Conservation (phyloP, 2,329 filamentous ascomycete species). For the Hypoxylon sp. region DNA sequence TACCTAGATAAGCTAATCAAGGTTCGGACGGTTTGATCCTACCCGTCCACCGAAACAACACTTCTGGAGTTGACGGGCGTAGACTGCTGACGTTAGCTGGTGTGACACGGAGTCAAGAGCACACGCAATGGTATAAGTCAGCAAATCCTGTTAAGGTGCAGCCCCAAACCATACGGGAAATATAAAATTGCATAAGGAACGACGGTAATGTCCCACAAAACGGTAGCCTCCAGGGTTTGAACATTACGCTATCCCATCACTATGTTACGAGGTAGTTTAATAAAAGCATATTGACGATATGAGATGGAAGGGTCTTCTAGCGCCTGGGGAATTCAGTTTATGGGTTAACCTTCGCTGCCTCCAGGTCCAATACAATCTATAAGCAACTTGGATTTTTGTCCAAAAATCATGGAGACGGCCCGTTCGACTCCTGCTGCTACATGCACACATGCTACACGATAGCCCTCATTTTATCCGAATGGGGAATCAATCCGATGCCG, state of each 20-base stretch:
- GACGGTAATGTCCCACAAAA: neutral
- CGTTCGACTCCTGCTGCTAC: neutral
- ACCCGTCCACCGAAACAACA: neutral
- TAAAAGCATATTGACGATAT: constrained; percentile 3
- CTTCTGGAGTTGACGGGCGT: neutral
- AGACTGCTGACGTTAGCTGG: constrained; percentile 7
- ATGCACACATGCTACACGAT: neutral
- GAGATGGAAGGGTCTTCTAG: neutral
- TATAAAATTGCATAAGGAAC: neutral
- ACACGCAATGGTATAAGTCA: constrained; percentile 11
- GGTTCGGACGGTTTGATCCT: constrained; percentile 8
- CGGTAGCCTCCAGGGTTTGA: neutral
- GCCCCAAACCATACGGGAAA: neutral
- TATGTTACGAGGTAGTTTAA: too few relatives aligned
- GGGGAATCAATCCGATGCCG: neutral
- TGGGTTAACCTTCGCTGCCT: too few relatives aligned
- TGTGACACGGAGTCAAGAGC: constrained; percentile 8
- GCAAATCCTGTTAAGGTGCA: neutral
- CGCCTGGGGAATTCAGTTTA: neutral
- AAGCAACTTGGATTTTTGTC: neutral
- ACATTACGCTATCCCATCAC: neutral
- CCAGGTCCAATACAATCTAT: neutral
- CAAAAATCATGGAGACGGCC: neutral
- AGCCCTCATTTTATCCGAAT: neutral
- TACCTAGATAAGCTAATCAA: constrained; percentile 6